Percentiles rank a stretch among this genome's conserved stretches.
phyloP scores from a whole-genome alignment of 2,329 filamentous ascomycete genomes.

The Calonectria hongkongensis region DNA sequence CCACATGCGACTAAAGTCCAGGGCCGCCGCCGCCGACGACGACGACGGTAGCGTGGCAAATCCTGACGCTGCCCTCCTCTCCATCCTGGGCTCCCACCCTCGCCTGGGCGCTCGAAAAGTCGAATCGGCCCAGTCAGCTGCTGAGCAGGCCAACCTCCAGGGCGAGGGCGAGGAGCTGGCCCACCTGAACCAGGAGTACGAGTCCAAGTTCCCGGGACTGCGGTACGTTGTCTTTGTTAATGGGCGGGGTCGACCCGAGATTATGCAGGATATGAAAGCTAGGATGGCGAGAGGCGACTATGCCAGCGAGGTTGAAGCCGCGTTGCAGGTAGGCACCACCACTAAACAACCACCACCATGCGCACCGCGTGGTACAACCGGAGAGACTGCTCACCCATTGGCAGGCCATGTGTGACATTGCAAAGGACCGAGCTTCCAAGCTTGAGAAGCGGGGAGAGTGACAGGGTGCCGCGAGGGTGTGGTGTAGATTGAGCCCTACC shows the following conservation, averaged over 20 bases:
- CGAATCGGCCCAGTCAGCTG: slow-evolving; percentile 86
- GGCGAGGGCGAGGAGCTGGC: slow-evolving; percentile 77
- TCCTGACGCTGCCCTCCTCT: slow-evolving; percentile 73
- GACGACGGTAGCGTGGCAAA: slow-evolving; percentile 60
- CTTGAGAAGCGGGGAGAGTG: slow-evolving; percentile 36
- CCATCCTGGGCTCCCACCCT: slow-evolving; percentile 88
- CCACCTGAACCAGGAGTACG: slow-evolving; percentile 85
- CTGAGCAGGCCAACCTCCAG: slow-evolving; percentile 87
- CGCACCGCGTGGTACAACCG: slow-evolving; percentile 2
- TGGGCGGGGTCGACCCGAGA: slow-evolving; percentile 81
- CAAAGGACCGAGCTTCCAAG: slow-evolving; percentile 80
- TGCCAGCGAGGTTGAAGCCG: slow-evolving; percentile 80
- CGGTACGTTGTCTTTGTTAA: slow-evolving; percentile 96
- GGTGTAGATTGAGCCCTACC: background rate
- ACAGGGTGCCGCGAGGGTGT: slow-evolving; percentile 17
- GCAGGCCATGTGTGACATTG: slow-evolving; percentile 94
- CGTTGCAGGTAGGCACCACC: slow-evolving; percentile 77
- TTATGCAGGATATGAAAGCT: slow-evolving; percentile 88
- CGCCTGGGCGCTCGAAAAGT: slow-evolving; percentile 88
- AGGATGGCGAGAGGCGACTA: slow-evolving; percentile 83
- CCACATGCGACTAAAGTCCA: slow-evolving; percentile 75
- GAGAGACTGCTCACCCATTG: slow-evolving; percentile 39
- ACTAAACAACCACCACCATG: background rate
- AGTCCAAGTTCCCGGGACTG: slow-evolving; percentile 86
- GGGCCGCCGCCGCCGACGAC: slow-evolving; percentile 72